Conservation (phyloP, 2,329 filamentous ascomycete genomes). For the Capronia americana region DNA sequence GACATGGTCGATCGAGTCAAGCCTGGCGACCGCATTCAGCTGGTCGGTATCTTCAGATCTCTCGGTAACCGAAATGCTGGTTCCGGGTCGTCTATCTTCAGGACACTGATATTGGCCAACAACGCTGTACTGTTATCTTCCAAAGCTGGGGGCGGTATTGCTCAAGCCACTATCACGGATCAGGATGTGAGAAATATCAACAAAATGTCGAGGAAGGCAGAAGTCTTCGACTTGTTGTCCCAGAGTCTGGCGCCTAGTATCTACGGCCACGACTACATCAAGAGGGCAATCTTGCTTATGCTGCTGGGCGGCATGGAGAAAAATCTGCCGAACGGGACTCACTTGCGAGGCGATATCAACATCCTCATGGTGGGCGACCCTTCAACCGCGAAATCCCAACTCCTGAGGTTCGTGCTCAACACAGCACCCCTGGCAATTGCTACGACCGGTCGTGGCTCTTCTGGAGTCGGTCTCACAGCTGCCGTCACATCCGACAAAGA, state of each 20-base stretch:
- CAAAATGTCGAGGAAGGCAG: conserved; percentile 92
- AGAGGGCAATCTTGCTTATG: conserved; percentile 96
- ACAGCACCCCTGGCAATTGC: conserved; percentile 96
- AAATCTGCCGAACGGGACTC: conserved; percentile 96
- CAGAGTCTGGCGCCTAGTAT: conserved; percentile 96
- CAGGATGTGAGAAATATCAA: conserved; percentile 99
- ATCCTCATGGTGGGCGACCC: conserved; percentile 99
- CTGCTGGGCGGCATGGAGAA: conserved; percentile 96
- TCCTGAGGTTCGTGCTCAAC: conserved; percentile 94
- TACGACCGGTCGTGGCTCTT: conserved; percentile 94
- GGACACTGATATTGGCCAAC: conserved; percentile 91
- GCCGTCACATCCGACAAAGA: conserved; percentile 97
- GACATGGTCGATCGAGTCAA: conserved; percentile 95
- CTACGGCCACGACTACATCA: conserved; percentile 95
- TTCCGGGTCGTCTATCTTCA: conserved; percentile 90
- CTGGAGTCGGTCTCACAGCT: conserved; percentile 94
- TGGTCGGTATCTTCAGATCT: conserved; percentile 95
- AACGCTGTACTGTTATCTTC: conserved; percentile 94
- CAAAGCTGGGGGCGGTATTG: conserved; percentile 93
- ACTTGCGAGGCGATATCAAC: conserved; percentile 98
- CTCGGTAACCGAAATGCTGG: conserved; percentile 93
- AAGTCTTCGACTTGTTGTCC: conserved; percentile 88
- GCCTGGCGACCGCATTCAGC: conserved; percentile 91
- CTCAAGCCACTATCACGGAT: conserved; percentile 89
- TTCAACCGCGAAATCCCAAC: conserved; percentile 97